These are phyloP conservation scores for Triangularia setosa DNA, from an alignment of 2,329 filamentous ascomycete genomes.

Conservation along the genomic window DNA sequence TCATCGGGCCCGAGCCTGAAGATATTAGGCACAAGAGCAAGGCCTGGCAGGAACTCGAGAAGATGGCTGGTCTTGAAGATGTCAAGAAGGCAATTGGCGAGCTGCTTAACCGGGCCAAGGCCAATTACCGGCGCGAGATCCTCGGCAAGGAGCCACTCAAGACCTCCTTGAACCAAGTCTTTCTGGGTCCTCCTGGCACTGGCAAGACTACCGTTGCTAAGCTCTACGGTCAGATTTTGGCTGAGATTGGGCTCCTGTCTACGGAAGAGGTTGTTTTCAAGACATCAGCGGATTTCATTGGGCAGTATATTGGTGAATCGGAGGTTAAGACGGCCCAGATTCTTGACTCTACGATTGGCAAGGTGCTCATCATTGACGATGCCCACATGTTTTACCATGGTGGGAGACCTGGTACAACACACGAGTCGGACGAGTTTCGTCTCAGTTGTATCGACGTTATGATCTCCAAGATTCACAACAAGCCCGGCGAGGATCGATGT, in stretches of 20 bases:
- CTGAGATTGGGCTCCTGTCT: constrained; percentile 54
- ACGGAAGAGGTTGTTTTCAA: constrained; percentile 58
- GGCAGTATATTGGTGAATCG: constrained; percentile 49
- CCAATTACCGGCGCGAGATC: constrained; percentile 56
- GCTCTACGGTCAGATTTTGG: constrained; percentile 57
- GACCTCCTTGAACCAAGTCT: constrained; percentile 53
- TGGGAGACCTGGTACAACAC: constrained; percentile 24
- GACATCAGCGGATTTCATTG: constrained; percentile 58
- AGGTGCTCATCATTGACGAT: constrained; percentile 63
- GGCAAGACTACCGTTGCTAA: constrained; percentile 63
- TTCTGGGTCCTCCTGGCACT: constrained; percentile 59
- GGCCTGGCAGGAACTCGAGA: constrained; percentile 51
- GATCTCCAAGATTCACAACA: constrained; percentile 57
- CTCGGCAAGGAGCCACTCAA: constrained; percentile 46
- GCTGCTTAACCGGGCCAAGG: constrained; percentile 47
- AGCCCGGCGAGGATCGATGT: constrained; percentile 58
- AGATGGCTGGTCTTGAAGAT: constrained; percentile 47
- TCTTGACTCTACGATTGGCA: constrained; percentile 51
- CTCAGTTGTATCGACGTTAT: constrained; percentile 58
- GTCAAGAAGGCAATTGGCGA: constrained; percentile 51
- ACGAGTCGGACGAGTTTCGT: constrained; percentile 37
- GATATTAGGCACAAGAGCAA: constrained; percentile 40
- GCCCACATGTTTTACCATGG: constrained; percentile 49
- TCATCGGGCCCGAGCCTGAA: constrained; percentile 55
- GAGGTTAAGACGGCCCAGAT: constrained; percentile 57